These are phyloP conservation scores for Aspergillus ellipticus DNA, from an alignment of 495 filamentous ascomycete species.

Conservation along the genomic window DNA sequence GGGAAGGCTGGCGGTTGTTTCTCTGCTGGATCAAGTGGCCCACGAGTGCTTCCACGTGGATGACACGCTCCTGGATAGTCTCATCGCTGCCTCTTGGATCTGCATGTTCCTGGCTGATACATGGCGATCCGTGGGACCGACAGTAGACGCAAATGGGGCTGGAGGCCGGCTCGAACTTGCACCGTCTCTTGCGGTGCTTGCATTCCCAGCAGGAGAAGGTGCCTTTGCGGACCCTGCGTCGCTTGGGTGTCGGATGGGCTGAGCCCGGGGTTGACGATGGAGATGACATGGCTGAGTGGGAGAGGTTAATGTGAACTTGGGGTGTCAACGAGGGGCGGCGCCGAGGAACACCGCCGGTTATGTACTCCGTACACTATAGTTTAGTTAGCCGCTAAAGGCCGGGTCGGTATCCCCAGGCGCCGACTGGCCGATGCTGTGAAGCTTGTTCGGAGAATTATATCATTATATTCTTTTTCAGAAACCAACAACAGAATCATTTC, in stretches of 20 bases:
- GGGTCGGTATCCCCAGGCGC: too few relatives aligned
- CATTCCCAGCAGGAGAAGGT: constrained; percentile 11
- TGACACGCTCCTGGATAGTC: constrained; percentile 12
- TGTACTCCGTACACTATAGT: too few relatives aligned
- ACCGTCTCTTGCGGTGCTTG: constrained; percentile 8
- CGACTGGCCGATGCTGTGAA: too few relatives aligned
- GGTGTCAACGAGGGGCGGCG: not conserved
- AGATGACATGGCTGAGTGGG: not conserved
- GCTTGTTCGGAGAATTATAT: too few relatives aligned
- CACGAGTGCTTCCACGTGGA: constrained; percentile 21
- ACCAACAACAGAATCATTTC: too few relatives aligned
- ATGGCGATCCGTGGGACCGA: not conserved
- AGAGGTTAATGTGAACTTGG: not conserved
- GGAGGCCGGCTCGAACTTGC: not conserved
- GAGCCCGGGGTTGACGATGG: not conserved
- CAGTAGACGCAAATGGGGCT: constrained; percentile 1
- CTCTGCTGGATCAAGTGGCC: constrained; percentile 16
- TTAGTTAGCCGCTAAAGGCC: too few relatives aligned
- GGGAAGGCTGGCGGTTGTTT: not conserved
- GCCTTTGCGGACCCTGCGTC: constrained; percentile 4
- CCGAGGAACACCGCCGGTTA: not conserved
- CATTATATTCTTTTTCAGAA: too few relatives aligned
- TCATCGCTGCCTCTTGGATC: constrained; percentile 1
- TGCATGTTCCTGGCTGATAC: constrained; percentile 21
- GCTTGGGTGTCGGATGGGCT: not conserved